phyloP scores from a whole-genome alignment of 495 filamentous ascomycete genomes.

The Pyrenopolyporus hunteri region DNA sequence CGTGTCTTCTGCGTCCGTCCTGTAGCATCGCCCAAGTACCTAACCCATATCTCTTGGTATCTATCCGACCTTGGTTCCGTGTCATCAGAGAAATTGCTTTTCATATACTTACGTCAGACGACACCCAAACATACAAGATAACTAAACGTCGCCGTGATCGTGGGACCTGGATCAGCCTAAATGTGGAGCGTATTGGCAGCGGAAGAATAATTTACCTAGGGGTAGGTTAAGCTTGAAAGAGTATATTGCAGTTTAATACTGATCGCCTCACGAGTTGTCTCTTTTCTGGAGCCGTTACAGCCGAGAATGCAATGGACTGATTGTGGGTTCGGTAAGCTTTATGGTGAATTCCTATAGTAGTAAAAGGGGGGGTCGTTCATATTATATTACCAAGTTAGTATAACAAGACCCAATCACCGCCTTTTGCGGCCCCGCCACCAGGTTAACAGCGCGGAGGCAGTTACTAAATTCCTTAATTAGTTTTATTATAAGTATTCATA shows the following conservation, averaged over 20 bases:
- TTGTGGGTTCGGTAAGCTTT: conserved; percentile 18
- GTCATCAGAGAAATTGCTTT: conserved; percentile 14
- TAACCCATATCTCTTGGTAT: conserved; percentile 28
- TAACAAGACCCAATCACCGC: too few species aligned
- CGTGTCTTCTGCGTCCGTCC: conserved; percentile 13
- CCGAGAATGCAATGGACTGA: conserved; percentile 5
- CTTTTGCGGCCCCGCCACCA: too few species aligned
- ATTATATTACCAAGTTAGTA: too few species aligned
- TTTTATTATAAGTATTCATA: too few species aligned
- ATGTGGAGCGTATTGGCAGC: conserved; percentile 11
- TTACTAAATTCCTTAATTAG: too few species aligned
- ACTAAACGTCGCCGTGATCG: conserved; percentile 21
- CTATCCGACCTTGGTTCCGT: conserved; percentile 11
- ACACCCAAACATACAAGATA: conserved; percentile 16
- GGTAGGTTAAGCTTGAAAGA: neutral
- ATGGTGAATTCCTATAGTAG: neutral
- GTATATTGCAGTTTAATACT: neutral
- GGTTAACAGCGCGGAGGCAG: too few species aligned
- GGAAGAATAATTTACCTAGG: conserved; percentile 6
- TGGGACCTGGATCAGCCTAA: conserved; percentile 30
- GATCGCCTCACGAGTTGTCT: neutral
- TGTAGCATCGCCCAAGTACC: conserved; percentile 23
- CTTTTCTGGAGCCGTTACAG: neutral
- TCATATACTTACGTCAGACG: conserved; percentile 5
- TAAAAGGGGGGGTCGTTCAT: too few species aligned